Evolutionary conservation across 257 asterid species (phyloP).

Genomic region (Verbascum thapsus): DNA sequence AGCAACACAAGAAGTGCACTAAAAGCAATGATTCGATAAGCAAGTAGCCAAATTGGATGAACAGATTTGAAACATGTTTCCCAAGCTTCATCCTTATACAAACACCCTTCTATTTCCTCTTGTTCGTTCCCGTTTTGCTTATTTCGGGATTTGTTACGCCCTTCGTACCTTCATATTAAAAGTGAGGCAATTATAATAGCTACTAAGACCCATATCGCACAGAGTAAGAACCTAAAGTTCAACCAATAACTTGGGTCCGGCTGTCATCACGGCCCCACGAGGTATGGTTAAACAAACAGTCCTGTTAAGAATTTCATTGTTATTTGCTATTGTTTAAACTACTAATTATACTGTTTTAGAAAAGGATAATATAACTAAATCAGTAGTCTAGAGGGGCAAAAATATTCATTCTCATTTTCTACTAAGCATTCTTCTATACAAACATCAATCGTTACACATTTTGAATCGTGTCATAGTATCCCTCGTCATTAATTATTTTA

Average conservation of each 20-base stretch:
- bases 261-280: constrained; percentile 56
- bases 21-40: constrained; percentile 62
- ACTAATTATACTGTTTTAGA: neutral
- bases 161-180: constrained; percentile 70
- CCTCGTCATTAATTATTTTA: too few species aligned
- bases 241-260: constrained; percentile 73
- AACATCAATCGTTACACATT: too few species aligned
- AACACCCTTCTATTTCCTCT: constrained; percentile 36
- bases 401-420: too few species aligned
- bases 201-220: constrained; percentile 55
- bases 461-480: too few species aligned
- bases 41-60: constrained; percentile 72
- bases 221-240: constrained; percentile 80
- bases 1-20: constrained; percentile 52
- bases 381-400: neutral
- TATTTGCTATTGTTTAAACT: constrained; percentile 21
- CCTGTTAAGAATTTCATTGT: constrained; percentile 58
- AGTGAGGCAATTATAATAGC: constrained; percentile 44
- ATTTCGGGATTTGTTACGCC: constrained; percentile 35
- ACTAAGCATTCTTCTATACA: too few species aligned
- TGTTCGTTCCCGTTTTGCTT: constrained; percentile 27
- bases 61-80: constrained; percentile 51
- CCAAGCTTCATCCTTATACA: constrained; percentile 69
- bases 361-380: constrained; percentile 9
- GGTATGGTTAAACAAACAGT: constrained; percentile 34